These are phyloP conservation scores for sunflower (Helianthus annuus) DNA, from an alignment of 129 eudicot species.

Conservation along the genomic window HanXRQr2.0-SUNRISE NC_035447.2:12163817-12164316, in stretches of 20 bases:
- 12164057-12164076: slow-evolving; percentile 81
- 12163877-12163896: slow-evolving; percentile 10
- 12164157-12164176: slow-evolving; percentile 66
- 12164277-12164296: slow-evolving; percentile 36
- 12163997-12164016: slow-evolving; percentile 55
- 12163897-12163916: slow-evolving; percentile 49
- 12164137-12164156: slow-evolving; percentile 96
- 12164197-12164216: slow-evolving; percentile 50
- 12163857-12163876: not conserved
- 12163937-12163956: slow-evolving; percentile 89
- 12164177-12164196: slow-evolving; percentile 63
- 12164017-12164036: slow-evolving; percentile 62
- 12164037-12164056: slow-evolving; percentile 62
- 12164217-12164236: slow-evolving; percentile 19
- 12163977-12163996: slow-evolving; percentile 84
- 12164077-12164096: slow-evolving; percentile 72
- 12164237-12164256: slow-evolving; percentile 40
- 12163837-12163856: not conserved
- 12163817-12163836: not conserved
- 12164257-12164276: slow-evolving; percentile 35
- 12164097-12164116: slow-evolving; percentile 82
- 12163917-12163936: slow-evolving; percentile 60
- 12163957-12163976: slow-evolving; percentile 90
- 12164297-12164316: slow-evolving; percentile 32
- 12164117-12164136: slow-evolving; percentile 94